phyloP scores from a whole-genome alignment of 2,329 filamentous ascomycete species.

The Alternaria hordeiaustralica region DNA sequence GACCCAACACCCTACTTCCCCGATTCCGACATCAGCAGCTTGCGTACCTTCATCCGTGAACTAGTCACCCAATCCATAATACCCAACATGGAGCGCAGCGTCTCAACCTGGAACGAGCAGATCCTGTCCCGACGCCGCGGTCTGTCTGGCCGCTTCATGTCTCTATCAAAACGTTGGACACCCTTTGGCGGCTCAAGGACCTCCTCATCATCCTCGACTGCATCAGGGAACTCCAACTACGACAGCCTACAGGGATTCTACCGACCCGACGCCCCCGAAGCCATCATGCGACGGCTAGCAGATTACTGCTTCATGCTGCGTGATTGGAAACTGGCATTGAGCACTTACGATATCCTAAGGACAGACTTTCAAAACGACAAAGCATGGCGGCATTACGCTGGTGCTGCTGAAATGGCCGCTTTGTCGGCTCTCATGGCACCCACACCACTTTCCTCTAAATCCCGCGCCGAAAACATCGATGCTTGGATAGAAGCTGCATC shows the following conservation, averaged over 20 bases:
- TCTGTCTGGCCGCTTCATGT: slow-evolving; percentile 91
- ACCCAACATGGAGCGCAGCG: slow-evolving; percentile 92
- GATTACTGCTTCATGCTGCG: slow-evolving; percentile 97
- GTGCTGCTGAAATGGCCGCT: slow-evolving; percentile 93
- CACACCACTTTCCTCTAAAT: slow-evolving; percentile 73
- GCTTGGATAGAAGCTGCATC: slow-evolving; percentile 87
- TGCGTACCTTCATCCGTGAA: slow-evolving; percentile 88
- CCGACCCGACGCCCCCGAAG: slow-evolving; percentile 81
- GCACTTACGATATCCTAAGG: slow-evolving; percentile 87
- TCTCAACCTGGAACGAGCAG: slow-evolving; percentile 96
- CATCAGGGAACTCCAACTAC: slow-evolving; percentile 71
- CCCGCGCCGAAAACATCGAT: slow-evolving; percentile 80
- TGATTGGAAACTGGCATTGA: slow-evolving; percentile 91
- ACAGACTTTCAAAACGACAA: slow-evolving; percentile 94
- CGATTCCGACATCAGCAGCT: slow-evolving; percentile 87
- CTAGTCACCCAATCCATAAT: slow-evolving; percentile 94
- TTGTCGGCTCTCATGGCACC: slow-evolving; percentile 81
- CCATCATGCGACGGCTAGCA: slow-evolving; percentile 88
- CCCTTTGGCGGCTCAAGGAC: slow-evolving; percentile 75
- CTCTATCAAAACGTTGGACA: slow-evolving; percentile 87
- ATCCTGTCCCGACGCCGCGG: slow-evolving; percentile 89
- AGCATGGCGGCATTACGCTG: slow-evolving; percentile 94
- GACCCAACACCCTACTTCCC: slow-evolving; percentile 81
- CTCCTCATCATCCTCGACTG: slow-evolving; percentile 59
- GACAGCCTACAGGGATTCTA: slow-evolving; percentile 82